A percentile compares a stretch with the other conserved stretches of the same genome.
These are phyloP conservation scores for Asterella californica DNA, from an alignment of 225 moss, liverwort and hornwort genomes.

Conservation along the genomic window DNA sequence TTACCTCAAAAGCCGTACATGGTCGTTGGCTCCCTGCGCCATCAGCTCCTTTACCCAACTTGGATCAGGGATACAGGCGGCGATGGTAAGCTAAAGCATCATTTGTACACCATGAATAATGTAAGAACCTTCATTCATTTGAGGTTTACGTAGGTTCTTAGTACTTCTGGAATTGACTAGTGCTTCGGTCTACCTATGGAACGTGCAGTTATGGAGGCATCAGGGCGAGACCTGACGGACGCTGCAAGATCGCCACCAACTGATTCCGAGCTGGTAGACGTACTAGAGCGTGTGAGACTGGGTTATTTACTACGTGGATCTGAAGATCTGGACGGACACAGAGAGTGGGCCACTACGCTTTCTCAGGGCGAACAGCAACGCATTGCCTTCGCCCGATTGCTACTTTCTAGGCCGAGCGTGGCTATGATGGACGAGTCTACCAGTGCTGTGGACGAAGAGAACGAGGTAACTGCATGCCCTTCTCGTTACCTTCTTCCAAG, in stretches of 20 bases:
- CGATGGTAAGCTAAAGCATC: background rate
- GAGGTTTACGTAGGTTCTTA: background rate
- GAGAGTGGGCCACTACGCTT: slow-evolving; percentile 41
- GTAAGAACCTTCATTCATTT: background rate
- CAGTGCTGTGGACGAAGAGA: slow-evolving; percentile 47
- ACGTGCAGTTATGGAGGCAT: background rate
- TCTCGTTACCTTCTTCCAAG: too few species aligned
- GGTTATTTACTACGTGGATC: slow-evolving; percentile 20
- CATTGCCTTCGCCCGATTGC: slow-evolving; percentile 40
- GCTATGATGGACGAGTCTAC: slow-evolving; percentile 50
- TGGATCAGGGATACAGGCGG: slow-evolving; percentile 24
- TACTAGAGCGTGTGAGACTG: slow-evolving; percentile 36
- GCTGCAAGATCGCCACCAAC: slow-evolving; percentile 23
- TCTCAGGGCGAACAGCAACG: slow-evolving; percentile 49
- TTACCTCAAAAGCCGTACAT: slow-evolving; percentile 46
- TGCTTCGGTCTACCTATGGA: background rate
- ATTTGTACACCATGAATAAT: background rate
- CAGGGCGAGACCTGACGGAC: background rate
- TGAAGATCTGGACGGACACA: slow-evolving; percentile 33
- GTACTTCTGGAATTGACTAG: background rate
- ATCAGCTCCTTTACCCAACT: slow-evolving; percentile 45
- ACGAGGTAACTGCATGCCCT: slow-evolving; percentile 29
- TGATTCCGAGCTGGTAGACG: slow-evolving; percentile 27
- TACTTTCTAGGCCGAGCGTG: slow-evolving; percentile 34
- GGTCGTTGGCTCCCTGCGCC: slow-evolving; percentile 41